Conservation (phyloP, 441 rosid genomes). For the Pelargonium fulgidum region DNA sequence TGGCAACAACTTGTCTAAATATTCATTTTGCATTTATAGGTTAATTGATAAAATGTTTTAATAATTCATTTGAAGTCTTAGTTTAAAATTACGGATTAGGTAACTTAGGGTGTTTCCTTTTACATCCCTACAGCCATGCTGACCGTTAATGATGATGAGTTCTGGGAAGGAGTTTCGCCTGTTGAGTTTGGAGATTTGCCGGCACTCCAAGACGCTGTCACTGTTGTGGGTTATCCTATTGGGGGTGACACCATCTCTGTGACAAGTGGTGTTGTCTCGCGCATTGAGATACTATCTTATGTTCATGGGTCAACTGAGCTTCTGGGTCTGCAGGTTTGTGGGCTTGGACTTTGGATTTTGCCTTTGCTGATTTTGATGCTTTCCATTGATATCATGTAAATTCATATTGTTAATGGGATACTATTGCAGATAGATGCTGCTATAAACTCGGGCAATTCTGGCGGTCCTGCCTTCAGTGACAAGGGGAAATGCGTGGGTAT, state of each 20-base stretch:
- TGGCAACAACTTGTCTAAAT: too few species aligned
- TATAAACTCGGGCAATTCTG: constrained; percentile 89
- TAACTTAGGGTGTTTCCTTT: constrained; percentile 2
- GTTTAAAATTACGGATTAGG: neutral
- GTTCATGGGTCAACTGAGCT: constrained; percentile 88
- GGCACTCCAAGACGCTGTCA: constrained; percentile 92
- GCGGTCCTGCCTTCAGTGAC: constrained; percentile 94
- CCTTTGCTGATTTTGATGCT: neutral
- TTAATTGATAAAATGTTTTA: neutral
- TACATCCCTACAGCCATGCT: constrained; percentile 57
- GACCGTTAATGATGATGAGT: constrained; percentile 77
- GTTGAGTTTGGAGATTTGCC: constrained; percentile 90
- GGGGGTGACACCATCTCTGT: constrained; percentile 97
- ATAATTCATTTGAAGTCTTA: neutral
- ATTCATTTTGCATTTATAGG: neutral
- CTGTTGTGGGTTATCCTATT: constrained; percentile 92
- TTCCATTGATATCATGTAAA: neutral
- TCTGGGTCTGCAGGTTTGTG: constrained; percentile 68
- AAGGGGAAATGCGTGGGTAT: constrained; percentile 86
- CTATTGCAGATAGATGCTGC: constrained; percentile 79
- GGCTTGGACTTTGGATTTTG: neutral
- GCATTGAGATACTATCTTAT: constrained; percentile 80
- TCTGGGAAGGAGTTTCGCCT: constrained; percentile 83
- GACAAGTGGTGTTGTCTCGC: constrained; percentile 92
- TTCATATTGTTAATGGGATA: constrained; percentile 1